Percentiles rank a stretch among this genome's conserved stretches.
Conservation (phyloP, 2,329 filamentous ascomycete species). For the Xylaria sp. region DNA sequence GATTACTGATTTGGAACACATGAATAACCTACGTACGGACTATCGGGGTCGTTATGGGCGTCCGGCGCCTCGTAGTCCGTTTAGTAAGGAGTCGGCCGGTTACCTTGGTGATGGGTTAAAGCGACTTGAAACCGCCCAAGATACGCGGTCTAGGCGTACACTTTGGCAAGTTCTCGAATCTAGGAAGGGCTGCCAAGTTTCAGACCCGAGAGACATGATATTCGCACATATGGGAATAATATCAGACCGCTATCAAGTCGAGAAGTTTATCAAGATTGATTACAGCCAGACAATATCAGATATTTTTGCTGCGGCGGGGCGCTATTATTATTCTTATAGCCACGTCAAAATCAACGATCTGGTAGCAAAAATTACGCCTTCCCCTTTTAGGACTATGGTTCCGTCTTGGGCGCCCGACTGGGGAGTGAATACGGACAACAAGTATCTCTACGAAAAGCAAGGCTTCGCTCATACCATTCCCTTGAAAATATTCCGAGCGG, state of each 20-base stretch:
- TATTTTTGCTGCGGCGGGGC: not conserved
- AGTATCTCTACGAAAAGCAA: not conserved
- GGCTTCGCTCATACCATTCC: not conserved
- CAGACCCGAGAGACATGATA: conserved; percentile 33
- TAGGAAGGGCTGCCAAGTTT: conserved; percentile 13
- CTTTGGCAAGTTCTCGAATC: conserved; percentile 21
- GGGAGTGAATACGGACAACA: not conserved
- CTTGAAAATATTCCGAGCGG: not conserved
- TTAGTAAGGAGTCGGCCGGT: too few species aligned
- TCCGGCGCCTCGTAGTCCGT: too few species aligned
- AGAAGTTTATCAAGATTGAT: conserved; percentile 28
- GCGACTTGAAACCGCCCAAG: too few species aligned
- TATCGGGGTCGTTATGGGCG: too few species aligned
- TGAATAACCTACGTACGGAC: not conserved
- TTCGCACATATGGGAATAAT: conserved; percentile 34
- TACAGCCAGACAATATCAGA: not conserved
- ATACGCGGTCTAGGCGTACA: too few species aligned
- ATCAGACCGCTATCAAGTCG: not conserved
- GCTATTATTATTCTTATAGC: not conserved
- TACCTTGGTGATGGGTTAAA: too few species aligned
- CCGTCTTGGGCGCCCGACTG: conserved; percentile 14
- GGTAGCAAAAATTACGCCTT: not conserved
- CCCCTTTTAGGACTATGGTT: not conserved
- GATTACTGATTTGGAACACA: not conserved
- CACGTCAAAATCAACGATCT: not conserved